Conservation (phyloP, 176 grass and related monocot species). For the Hsuehochloa calcarea region DNA sequence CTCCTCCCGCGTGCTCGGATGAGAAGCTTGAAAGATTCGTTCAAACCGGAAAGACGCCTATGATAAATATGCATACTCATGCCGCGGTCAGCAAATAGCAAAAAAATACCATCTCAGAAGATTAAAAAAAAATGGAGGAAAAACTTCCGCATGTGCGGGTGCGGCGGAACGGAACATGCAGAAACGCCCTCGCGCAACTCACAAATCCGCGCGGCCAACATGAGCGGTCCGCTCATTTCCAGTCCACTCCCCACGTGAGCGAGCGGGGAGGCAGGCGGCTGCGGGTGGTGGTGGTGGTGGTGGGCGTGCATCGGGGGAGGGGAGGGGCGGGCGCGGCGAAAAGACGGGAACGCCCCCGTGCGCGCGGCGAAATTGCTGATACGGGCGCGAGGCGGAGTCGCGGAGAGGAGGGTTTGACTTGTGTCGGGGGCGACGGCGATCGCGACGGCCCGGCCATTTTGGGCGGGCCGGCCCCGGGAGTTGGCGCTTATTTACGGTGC, state of each 20-base stretch:
- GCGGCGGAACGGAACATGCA: background rate
- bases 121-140: too few relatives aligned
- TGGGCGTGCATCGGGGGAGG: background rate
- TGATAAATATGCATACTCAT: background rate
- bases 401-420: slow-evolving; percentile 10
- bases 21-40: background rate
- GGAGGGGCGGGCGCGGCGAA: background rate
- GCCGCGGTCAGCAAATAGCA: too few relatives aligned
- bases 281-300: too few relatives aligned
- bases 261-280: background rate
- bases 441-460: background rate
- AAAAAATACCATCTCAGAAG: background rate
- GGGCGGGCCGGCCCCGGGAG: background rate
- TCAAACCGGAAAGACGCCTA: background rate
- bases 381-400: background rate
- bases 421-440: slow-evolving; percentile 11
- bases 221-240: background rate
- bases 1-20: background rate
- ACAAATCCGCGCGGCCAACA: background rate
- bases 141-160: background rate
- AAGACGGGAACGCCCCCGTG: slow-evolving; percentile 20
- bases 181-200: background rate
- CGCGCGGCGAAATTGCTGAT: background rate
- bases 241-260: background rate
- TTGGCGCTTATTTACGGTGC: background rate